Evolutionary conservation across 2,329 filamentous ascomycete species (phyloP).

Genomic region (Phaeosphaeria sp.): DNA sequence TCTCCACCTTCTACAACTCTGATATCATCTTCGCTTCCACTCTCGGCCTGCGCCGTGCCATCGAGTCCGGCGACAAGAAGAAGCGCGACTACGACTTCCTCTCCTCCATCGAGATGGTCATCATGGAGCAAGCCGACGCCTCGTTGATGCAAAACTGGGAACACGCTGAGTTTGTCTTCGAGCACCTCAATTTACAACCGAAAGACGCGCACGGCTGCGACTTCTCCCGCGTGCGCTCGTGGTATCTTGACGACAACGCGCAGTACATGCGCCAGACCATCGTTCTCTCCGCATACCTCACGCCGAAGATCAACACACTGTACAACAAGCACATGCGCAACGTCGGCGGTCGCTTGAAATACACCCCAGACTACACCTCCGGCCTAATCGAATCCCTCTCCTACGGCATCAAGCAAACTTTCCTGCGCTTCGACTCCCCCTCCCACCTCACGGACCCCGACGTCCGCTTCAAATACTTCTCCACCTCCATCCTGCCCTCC

Average conservation of each 20-base stretch:
- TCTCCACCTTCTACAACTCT: conserved; percentile 93
- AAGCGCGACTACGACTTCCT: conserved; percentile 88
- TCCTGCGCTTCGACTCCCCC: conserved; percentile 80
- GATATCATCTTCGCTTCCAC: conserved; percentile 94
- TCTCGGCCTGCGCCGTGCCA: conserved; percentile 86
- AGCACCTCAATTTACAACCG: conserved; percentile 89
- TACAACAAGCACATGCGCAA: conserved; percentile 80
- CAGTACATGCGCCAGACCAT: conserved; percentile 85
- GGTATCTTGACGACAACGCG: conserved; percentile 91
- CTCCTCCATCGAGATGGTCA: conserved; percentile 87
- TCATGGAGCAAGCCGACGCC: conserved; percentile 91
- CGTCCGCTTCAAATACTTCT: conserved; percentile 89
- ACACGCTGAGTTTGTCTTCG: conserved; percentile 89
- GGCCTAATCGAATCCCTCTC: conserved; percentile 73
- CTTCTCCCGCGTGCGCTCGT: conserved; percentile 85
- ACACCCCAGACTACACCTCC: conserved; percentile 71
- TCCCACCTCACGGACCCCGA: conserved; percentile 81
- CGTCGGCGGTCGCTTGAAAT: conserved; percentile 78
- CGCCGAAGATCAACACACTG: conserved; percentile 84
- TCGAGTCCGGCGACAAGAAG: conserved; percentile 74
- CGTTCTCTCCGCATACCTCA: conserved; percentile 80
- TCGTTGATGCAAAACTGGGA: conserved; percentile 99
- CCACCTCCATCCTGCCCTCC: conserved; percentile 76
- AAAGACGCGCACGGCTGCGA: conserved; percentile 91
- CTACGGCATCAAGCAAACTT: conserved; percentile 81